Evolutionary conservation across 768 basidiomycete genomes (phyloP).

Genomic region (Suillus discolor): DNA sequence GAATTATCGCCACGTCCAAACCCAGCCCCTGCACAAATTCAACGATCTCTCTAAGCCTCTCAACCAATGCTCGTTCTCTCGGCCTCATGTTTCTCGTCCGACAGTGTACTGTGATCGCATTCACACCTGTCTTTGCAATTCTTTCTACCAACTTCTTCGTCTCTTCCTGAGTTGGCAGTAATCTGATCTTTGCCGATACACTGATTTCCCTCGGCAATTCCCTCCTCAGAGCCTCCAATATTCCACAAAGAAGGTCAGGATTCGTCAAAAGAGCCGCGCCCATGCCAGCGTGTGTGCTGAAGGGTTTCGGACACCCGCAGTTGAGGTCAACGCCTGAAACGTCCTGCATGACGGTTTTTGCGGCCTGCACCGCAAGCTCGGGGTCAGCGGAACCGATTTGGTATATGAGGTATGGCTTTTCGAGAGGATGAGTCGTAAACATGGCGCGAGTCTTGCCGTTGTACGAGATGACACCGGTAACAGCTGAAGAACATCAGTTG

Average conservation of each 20-base stretch:
- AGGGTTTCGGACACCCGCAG: slow-evolving; percentile 97
- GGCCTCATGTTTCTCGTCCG: slow-evolving; percentile 91
- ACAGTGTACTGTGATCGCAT: slow-evolving; percentile 91
- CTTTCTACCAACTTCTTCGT: slow-evolving; percentile 89
- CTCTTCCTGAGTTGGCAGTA: slow-evolving; percentile 84
- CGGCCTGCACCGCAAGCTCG: slow-evolving; percentile 89
- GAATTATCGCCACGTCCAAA: slow-evolving; percentile 82
- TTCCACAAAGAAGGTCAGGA: slow-evolving; percentile 88
- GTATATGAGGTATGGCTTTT: slow-evolving; percentile 93
- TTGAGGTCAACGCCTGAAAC: slow-evolving; percentile 96
- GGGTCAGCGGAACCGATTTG: slow-evolving; percentile 94
- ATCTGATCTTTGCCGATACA: slow-evolving; percentile 92
- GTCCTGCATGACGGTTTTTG: slow-evolving; percentile 82
- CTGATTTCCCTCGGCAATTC: slow-evolving; percentile 78
- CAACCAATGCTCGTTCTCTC: slow-evolving; percentile 74
- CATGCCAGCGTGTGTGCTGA: slow-evolving; percentile 94
- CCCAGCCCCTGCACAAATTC: slow-evolving; percentile 77
- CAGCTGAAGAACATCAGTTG: slow-evolving; percentile 47
- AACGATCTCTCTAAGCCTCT: slow-evolving; percentile 82
- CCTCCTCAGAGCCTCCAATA: slow-evolving; percentile 75
- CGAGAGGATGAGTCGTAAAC: slow-evolving; percentile 91
- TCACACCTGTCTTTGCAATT: slow-evolving; percentile 86
- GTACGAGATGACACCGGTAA: slow-evolving; percentile 87
- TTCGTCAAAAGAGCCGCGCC: slow-evolving; percentile 93
- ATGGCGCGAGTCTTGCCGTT: slow-evolving; percentile 83